These are phyloP conservation scores for Picea sitchensis DNA, from an alignment of 75 land plant species.

Conservation along the genomic window DNA sequence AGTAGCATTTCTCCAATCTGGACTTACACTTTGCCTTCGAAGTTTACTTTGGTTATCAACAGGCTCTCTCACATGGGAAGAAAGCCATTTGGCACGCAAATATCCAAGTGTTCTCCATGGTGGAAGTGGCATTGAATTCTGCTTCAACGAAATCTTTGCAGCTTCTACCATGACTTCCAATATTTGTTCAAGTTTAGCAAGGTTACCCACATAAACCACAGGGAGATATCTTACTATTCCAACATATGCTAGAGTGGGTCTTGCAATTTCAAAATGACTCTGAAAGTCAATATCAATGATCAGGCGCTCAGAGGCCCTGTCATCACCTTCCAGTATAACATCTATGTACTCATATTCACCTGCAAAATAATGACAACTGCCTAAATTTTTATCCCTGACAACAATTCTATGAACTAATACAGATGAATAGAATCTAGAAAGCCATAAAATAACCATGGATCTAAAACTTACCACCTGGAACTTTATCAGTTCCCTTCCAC, in stretches of 20 bases:
- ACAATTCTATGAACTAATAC: neutral
- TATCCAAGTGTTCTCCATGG: conserved; percentile 93
- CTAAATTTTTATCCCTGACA: neutral
- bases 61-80: conserved; percentile 41
- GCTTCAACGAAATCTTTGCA: conserved; percentile 65
- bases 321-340: conserved; percentile 34
- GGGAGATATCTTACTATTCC: conserved; percentile 63
- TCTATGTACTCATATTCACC: conserved; percentile 93
- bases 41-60: conserved; percentile 6
- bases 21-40: neutral
- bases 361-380: conserved; percentile 11
- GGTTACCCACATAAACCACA: conserved; percentile 62
- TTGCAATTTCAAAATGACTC: conserved; percentile 70
- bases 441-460: neutral
- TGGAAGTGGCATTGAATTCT: conserved; percentile 88
- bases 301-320: conserved; percentile 45
- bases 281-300: conserved; percentile 83
- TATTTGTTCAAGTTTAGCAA: conserved; percentile 44
- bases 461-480: conserved; percentile 69
- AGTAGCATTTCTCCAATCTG: neutral
- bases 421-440: neutral
- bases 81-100: conserved; percentile 77
- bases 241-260: conserved; percentile 63
- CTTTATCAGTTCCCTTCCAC: conserved; percentile 70
- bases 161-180: conserved; percentile 86